A percentile compares a stretch with the other conserved stretches of the same genome.
Evolutionary conservation across 225 moss, liverwort and hornwort genomes (phyloP).

Genomic region (Pseudisothecium myosuroides): DNA sequence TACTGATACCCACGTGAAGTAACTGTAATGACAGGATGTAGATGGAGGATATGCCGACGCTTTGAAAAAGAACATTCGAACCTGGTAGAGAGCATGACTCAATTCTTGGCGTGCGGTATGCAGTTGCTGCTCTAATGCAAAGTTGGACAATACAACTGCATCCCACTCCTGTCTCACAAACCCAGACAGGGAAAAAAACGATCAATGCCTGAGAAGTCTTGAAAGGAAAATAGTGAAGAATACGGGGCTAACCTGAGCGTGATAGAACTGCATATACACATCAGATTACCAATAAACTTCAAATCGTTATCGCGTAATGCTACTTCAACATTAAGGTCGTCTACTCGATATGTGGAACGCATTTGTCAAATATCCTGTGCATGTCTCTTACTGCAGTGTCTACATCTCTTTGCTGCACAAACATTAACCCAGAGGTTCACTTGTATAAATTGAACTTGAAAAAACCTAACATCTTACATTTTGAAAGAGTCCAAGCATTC

Average conservation of each 20-base stretch:
- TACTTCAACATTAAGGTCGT: background rate
- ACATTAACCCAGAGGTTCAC: background rate
- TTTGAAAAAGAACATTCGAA: constrained; percentile 4
- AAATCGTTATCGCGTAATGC: background rate
- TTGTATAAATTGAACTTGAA: background rate
- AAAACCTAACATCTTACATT: constrained; percentile 49
- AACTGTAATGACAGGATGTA: background rate
- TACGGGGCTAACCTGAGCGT: background rate
- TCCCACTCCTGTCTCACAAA: constrained; percentile 80
- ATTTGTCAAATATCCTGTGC: background rate
- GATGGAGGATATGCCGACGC: background rate
- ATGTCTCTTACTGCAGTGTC: background rate
- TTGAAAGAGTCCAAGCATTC: constrained; percentile 98
- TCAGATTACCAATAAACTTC: background rate
- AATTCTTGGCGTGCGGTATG: constrained; percentile 94
- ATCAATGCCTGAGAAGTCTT: background rate
- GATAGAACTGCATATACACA: background rate
- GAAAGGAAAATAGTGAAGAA: background rate
- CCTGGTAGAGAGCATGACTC: constrained; percentile 98
- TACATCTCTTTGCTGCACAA: background rate
- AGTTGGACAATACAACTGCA: constrained; percentile 85
- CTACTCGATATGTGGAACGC: background rate
- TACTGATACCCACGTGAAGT: background rate
- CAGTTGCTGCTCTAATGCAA: constrained; percentile 90
- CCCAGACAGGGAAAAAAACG: background rate